Evolutionary conservation across 2,329 filamentous ascomycete genomes (phyloP).

Genomic region (Fusarium sp.): DNA sequence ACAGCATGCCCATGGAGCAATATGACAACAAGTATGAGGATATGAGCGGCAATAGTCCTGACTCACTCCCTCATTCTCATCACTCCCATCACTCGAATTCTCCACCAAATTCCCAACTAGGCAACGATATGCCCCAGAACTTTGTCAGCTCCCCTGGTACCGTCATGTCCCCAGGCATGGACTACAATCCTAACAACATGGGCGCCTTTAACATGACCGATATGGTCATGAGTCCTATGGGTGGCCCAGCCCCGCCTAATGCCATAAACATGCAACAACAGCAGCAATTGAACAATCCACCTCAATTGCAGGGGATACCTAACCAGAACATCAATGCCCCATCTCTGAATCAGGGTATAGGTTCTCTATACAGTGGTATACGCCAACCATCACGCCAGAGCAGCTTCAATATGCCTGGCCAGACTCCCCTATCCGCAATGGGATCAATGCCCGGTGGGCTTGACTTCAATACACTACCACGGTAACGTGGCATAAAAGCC

Average conservation of each 20-base stretch:
- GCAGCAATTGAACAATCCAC: constrained; percentile 48
- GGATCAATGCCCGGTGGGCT: constrained; percentile 48
- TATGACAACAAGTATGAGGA: constrained; percentile 55
- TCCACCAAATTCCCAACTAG: constrained; percentile 45
- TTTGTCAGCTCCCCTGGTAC: constrained; percentile 62
- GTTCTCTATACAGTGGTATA: constrained; percentile 42
- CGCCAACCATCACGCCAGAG: constrained; percentile 47
- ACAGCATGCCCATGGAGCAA: constrained; percentile 56
- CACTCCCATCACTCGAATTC: constrained; percentile 48
- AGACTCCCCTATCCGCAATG: constrained; percentile 46
- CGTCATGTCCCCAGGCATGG: constrained; percentile 64
- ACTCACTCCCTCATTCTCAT: constrained; percentile 41
- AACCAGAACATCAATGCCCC: constrained; percentile 38
- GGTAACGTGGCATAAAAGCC: not conserved
- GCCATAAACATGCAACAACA: constrained; percentile 42
- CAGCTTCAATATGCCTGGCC: constrained; percentile 49
- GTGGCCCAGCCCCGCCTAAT: constrained; percentile 42
- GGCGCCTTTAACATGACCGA: constrained; percentile 62
- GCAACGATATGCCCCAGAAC: constrained; percentile 57
- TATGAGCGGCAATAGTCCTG: constrained; percentile 50
- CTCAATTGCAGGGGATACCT: constrained; percentile 47
- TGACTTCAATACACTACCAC: not conserved
- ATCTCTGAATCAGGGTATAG: constrained; percentile 46
- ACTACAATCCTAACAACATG: constrained; percentile 55
- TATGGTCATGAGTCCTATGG: constrained; percentile 64